phyloP scores from a whole-genome alignment of 345 rosid species.

The Rhizophora mangle region DNA sequence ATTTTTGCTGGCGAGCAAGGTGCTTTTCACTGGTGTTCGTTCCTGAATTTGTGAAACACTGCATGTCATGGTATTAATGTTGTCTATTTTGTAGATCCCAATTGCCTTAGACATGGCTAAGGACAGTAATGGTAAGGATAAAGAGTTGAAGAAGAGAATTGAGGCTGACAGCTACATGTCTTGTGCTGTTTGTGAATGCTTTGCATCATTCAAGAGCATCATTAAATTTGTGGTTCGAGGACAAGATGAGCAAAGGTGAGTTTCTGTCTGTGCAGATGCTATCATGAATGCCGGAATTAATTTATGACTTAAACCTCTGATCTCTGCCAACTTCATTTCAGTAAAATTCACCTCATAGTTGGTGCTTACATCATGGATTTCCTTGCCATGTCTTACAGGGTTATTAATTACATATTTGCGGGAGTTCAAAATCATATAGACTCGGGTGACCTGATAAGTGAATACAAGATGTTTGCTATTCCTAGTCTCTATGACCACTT shows the following conservation, averaged over 20 bases:
- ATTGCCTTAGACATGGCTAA: constrained; percentile 99
- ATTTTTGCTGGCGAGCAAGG: constrained; percentile 97
- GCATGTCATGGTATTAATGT: constrained; percentile 13
- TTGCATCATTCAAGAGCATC: constrained; percentile 84
- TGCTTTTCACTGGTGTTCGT: constrained; percentile 19
- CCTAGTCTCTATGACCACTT: constrained; percentile 82
- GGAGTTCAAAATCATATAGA: constrained; percentile 59
- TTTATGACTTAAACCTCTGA: not conserved
- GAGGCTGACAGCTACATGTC: constrained; percentile 70
- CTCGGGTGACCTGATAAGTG: constrained; percentile 35
- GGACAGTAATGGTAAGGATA: constrained; percentile 87
- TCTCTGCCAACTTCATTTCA: not conserved
- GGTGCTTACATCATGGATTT: constrained; percentile 3
- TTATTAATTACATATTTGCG: constrained; percentile 58
- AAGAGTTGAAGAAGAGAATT: constrained; percentile 86
- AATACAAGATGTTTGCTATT: constrained; percentile 83
- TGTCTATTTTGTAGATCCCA: constrained; percentile 59
- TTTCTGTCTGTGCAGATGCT: constrained; percentile 12
- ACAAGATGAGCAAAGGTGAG: constrained; percentile 61
- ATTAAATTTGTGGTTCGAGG: constrained; percentile 79
- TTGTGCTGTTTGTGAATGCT: constrained; percentile 94
- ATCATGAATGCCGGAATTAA: constrained; percentile 2
- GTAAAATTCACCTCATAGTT: constrained; percentile 12
- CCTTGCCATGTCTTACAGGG: constrained; percentile 45
- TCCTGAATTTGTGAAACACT: constrained; percentile 6